Percentiles rank a stretch among this genome's conserved stretches.
Conservation (phyloP, 306 rosid species). For the Prosopis cineraria region DNA sequence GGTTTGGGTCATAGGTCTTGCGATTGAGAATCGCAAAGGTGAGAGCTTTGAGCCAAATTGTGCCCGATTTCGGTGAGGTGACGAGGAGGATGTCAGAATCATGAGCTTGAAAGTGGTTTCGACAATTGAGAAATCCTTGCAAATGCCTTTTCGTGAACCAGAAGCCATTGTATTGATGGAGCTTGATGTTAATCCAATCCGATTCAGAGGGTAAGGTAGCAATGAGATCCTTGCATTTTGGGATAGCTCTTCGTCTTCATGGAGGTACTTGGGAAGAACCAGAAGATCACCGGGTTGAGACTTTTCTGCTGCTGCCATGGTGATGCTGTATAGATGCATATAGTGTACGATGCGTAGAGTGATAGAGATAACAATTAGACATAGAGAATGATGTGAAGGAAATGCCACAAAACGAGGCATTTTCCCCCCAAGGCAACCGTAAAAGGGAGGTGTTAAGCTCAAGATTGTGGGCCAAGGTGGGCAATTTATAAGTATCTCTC, state of each 20-base stretch:
- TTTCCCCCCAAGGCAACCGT: too few species aligned
- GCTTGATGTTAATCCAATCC: constrained; percentile 29
- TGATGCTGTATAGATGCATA: too few species aligned
- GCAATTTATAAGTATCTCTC: too few species aligned
- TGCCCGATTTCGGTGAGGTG: constrained; percentile 46
- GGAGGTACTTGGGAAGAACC: constrained; percentile 29
- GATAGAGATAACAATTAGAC: too few species aligned
- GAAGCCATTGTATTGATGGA: constrained; percentile 46
- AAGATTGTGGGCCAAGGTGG: too few species aligned
- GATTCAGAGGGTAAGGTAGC: constrained; percentile 33
- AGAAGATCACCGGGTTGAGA: not conserved
- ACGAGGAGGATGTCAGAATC: constrained; percentile 43
- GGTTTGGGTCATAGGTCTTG: not conserved
- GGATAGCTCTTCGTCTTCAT: constrained; percentile 19
- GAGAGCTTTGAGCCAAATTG: constrained; percentile 51
- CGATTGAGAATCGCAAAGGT: constrained; percentile 36
- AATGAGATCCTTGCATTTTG: constrained; percentile 33
- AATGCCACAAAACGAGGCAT: too few species aligned
- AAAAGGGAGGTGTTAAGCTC: too few species aligned
- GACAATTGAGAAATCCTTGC: constrained; percentile 38
- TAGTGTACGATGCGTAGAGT: too few species aligned
- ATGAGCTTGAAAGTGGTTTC: too few species aligned
- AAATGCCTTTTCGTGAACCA: constrained; percentile 37
- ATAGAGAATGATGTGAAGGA: too few species aligned
- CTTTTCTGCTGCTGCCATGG: not conserved